These are phyloP conservation scores for Hemileia vastatrix DNA, from an alignment of 1,284 basidiomycete species.

Conservation along the genomic window DNA sequence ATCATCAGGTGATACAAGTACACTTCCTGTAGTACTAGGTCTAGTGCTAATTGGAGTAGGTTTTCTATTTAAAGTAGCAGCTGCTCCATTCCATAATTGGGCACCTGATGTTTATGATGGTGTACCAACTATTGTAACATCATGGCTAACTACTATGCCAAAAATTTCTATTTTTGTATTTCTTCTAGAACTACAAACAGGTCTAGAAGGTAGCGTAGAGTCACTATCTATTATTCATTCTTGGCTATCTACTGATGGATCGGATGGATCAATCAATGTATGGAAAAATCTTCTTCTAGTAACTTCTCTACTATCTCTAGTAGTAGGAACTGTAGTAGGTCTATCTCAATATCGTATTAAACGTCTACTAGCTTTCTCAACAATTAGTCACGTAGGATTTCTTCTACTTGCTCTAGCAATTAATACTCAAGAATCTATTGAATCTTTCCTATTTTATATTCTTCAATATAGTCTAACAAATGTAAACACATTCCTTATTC, in stretches of 20 bases:
- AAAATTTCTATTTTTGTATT: conserved; percentile 42
- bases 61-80: conserved; percentile 40
- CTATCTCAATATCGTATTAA: too few relatives aligned
- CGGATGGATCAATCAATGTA: too few relatives aligned
- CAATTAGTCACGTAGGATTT: too few relatives aligned
- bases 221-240: too few relatives aligned
- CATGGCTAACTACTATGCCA: conserved; percentile 43
- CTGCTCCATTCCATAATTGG: conserved; percentile 44
- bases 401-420: conserved; percentile 42
- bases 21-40: conserved; percentile 34
- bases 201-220: too few relatives aligned
- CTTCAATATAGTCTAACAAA: conserved; percentile 40
- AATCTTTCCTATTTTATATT: conserved; percentile 40
- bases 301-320: conserved; percentile 41
- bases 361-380: too few relatives aligned
- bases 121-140: conserved; percentile 43
- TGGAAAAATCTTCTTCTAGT: too few relatives aligned
- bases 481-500: conserved; percentile 39
- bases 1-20: too few relatives aligned
- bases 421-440: conserved; percentile 42
- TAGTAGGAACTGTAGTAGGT: too few relatives aligned
- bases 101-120: conserved; percentile 43
- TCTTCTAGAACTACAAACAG: too few relatives aligned
- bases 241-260: too few relatives aligned
- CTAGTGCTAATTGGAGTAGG: conserved; percentile 37